Evolutionary conservation across 2,329 filamentous ascomycete genomes (phyloP).

Genomic region (Aspergillus japonicus): DNA sequence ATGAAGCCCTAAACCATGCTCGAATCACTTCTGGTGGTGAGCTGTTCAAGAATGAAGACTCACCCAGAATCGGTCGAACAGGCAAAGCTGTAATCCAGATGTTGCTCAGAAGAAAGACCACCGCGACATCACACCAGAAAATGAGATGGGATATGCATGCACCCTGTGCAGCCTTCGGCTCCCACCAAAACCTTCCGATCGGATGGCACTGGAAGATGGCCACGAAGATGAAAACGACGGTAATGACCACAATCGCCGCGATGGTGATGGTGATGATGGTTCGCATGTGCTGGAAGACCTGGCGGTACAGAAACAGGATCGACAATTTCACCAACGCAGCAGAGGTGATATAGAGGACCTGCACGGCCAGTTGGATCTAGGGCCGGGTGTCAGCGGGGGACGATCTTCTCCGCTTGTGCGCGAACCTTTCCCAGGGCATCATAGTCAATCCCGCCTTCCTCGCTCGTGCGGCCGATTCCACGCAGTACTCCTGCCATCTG

Average conservation of each 20-base stretch:
- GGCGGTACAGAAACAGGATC: not conserved
- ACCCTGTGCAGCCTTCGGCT: too few relatives aligned
- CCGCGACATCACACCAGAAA: not conserved
- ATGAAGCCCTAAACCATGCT: not conserved
- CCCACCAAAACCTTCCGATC: not conserved
- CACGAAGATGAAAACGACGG: not conserved
- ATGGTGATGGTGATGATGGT: not conserved
- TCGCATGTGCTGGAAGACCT: not conserved
- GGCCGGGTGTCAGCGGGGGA: not conserved
- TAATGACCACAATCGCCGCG: not conserved
- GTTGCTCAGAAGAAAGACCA: not conserved
- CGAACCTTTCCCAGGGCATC: not conserved
- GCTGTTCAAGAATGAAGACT: not conserved
- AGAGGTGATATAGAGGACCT: not conserved
- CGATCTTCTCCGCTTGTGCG: not conserved
- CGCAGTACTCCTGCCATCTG: too few relatives aligned
- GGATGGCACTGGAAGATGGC: not conserved
- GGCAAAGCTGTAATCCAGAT: conserved; percentile 2
- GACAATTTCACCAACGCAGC: not conserved
- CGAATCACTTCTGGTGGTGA: too few relatives aligned
- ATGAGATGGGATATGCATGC: not conserved
- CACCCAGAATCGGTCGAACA: not conserved
- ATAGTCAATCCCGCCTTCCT: too few relatives aligned
- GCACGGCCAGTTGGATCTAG: not conserved
- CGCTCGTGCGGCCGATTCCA: too few relatives aligned